A percentile compares a stretch with the other conserved stretches of the same genome.
These are phyloP conservation scores for Pseudocercospora fijiensis DNA, from an alignment of 2,329 filamentous ascomycete species.

Conservation along the genomic window DNA sequence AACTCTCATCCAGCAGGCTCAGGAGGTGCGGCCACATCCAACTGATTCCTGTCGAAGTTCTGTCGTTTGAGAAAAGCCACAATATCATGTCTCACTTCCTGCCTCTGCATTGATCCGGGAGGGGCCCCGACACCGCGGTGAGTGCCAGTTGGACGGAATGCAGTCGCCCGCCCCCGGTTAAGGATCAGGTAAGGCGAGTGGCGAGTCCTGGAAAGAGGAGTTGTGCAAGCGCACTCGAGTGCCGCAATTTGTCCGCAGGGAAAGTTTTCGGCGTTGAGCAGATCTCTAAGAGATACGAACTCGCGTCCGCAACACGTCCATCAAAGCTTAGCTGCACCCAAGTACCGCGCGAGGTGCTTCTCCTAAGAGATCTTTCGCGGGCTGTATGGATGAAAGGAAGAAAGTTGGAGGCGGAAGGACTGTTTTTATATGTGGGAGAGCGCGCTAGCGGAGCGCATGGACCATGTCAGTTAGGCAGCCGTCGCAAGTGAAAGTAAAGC, in stretches of 20 bases:
- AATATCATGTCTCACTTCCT: background rate
- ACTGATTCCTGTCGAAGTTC: background rate
- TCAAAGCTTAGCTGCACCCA: background rate
- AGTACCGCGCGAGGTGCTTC: background rate
- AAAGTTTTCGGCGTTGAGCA: background rate
- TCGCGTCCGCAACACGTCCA: constrained; percentile 1
- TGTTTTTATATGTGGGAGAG: background rate
- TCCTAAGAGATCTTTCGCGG: background rate
- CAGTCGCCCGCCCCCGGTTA: background rate
- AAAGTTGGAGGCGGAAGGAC: background rate
- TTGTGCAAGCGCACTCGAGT: background rate
- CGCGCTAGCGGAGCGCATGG: background rate
- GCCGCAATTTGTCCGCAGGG: background rate
- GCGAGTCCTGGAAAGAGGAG: background rate
- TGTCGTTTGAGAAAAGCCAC: background rate
- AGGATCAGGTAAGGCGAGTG: background rate
- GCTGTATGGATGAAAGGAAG: background rate
- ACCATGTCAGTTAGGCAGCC: background rate
- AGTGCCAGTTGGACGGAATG: background rate
- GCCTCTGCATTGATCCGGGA: background rate
- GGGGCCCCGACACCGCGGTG: background rate
- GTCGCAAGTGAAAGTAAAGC: background rate
- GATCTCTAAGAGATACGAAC: background rate
- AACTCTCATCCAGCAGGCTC: background rate
- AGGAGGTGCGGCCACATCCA: background rate